phyloP scores from a whole-genome alignment of 345 rosid genomes.

The Salix udensis region DNA sequence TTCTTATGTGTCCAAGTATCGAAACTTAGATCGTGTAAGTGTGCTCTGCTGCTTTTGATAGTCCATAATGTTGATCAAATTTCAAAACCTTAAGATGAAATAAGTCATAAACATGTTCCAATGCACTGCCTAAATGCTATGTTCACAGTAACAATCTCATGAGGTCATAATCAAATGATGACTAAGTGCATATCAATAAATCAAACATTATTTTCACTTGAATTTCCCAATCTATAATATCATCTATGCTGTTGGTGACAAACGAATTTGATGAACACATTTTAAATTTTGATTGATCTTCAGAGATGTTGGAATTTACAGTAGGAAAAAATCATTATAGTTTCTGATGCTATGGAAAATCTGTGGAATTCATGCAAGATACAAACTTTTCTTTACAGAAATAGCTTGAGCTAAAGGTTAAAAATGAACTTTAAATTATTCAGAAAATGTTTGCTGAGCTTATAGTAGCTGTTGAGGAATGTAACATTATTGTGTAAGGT shows the following conservation, averaged over 20 bases:
- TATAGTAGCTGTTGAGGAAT: no score
- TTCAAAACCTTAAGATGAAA: background rate
- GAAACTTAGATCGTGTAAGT: constrained; percentile 76
- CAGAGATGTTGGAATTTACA: background rate
- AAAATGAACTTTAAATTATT: no score
- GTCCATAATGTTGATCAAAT: background rate
- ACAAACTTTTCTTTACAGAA: no score
- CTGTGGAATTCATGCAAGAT: no score
- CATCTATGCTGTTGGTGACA: background rate
- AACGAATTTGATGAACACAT: background rate
- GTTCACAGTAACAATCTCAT: background rate
- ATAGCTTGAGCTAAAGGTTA: no score
- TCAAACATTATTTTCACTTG: background rate
- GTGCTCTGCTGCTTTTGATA: constrained; percentile 5
- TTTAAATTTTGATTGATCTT: no score
- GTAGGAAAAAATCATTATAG: background rate
- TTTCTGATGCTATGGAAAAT: background rate
- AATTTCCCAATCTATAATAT: background rate
- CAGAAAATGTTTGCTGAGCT: no score
- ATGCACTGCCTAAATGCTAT: no score
- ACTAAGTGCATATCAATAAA: background rate
- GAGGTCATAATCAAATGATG: background rate
- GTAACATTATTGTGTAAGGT: no score
- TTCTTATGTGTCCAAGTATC: constrained; percentile 62
- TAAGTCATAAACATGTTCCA: background rate